A percentile compares a stretch with the other conserved stretches of the same genome.
Evolutionary conservation across 208 protist species (phyloP).

Genomic region (Trypanosomatidae sp.): DNA sequence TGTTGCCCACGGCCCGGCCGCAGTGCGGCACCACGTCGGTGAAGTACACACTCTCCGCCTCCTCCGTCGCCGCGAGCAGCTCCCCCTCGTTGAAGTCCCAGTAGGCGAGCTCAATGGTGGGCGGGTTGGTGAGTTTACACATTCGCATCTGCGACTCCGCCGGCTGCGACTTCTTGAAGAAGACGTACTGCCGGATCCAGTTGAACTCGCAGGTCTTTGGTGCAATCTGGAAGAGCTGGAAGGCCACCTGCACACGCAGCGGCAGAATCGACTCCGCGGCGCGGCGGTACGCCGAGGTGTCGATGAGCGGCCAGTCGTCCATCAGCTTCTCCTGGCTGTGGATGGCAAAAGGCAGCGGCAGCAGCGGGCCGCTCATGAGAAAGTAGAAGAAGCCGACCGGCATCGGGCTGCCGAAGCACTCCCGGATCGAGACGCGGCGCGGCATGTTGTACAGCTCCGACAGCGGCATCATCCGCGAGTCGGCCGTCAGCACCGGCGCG

Average conservation of each 20-base stretch:
- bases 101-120: constrained; percentile 52
- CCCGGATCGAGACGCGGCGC: constrained; percentile 18
- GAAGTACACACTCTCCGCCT: constrained; percentile 46
- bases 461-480: constrained; percentile 33
- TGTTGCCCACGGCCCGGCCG: constrained; percentile 27
- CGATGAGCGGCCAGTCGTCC: constrained; percentile 87
- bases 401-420: constrained; percentile 58
- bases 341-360: constrained; percentile 61
- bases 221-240: constrained; percentile 57
- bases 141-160: constrained; percentile 28
- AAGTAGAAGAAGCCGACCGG: constrained; percentile 72
- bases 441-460: constrained; percentile 36
- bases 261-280: constrained; percentile 73
- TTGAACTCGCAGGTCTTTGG: constrained; percentile 23
- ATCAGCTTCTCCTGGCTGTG: constrained; percentile 55
- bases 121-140: constrained; percentile 50
- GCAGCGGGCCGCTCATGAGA: constrained; percentile 57
- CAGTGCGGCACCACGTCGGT: constrained; percentile 56
- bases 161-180: constrained; percentile 29
- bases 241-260: constrained; percentile 72
- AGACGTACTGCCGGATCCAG: constrained; percentile 66
- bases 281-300: constrained; percentile 67
- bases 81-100: constrained; percentile 44
- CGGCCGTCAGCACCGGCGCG: constrained; percentile 46
- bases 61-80: constrained; percentile 18